Evolutionary conservation across 2,329 filamentous ascomycete species (phyloP).

Genomic region (Lachnellula subtilissima): DNA sequence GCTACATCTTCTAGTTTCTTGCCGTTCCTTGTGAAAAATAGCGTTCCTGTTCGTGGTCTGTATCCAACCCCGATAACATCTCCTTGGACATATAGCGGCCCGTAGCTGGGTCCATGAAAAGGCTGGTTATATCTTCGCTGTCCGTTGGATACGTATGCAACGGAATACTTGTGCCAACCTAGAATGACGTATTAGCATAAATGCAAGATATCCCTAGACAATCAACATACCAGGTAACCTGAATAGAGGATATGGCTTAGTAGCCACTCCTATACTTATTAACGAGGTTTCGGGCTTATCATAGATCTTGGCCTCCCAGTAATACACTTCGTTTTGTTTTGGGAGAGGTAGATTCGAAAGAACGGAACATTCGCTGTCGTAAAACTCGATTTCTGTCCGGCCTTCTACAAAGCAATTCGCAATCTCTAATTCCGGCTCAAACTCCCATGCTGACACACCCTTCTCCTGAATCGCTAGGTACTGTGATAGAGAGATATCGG

Average conservation of each 20-base stretch:
- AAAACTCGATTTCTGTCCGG: slow-evolving; percentile 97
- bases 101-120: slow-evolving; percentile 75
- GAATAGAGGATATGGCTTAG: slow-evolving; percentile 95
- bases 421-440: slow-evolving; percentile 97
- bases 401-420: slow-evolving; percentile 98
- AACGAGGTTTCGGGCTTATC: slow-evolving; percentile 88
- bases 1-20: slow-evolving; percentile 94
- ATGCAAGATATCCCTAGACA: not conserved
- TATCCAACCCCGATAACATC: slow-evolving; percentile 97
- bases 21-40: slow-evolving; percentile 98
- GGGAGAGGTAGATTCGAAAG: slow-evolving; percentile 78
- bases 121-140: slow-evolving; percentile 89
- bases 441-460: slow-evolving; percentile 99
- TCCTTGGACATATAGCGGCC: slow-evolving; percentile 80
- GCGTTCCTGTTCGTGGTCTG: slow-evolving; percentile 83
- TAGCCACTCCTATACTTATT: slow-evolving; percentile 88
- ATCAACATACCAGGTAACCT: slow-evolving; percentile 72
- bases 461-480: slow-evolving; percentile 99
- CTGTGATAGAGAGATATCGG: slow-evolving; percentile 95
- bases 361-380: slow-evolving; percentile 95
- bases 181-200: slow-evolving; percentile 11
- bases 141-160: slow-evolving; percentile 86
- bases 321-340: slow-evolving; percentile 99
- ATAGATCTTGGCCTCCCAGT: slow-evolving; percentile 98
- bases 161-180: slow-evolving; percentile 90